Evolutionary conservation across 140 eudicot species (phyloP).

Genomic region (Ambrosia hybrid): DNA sequence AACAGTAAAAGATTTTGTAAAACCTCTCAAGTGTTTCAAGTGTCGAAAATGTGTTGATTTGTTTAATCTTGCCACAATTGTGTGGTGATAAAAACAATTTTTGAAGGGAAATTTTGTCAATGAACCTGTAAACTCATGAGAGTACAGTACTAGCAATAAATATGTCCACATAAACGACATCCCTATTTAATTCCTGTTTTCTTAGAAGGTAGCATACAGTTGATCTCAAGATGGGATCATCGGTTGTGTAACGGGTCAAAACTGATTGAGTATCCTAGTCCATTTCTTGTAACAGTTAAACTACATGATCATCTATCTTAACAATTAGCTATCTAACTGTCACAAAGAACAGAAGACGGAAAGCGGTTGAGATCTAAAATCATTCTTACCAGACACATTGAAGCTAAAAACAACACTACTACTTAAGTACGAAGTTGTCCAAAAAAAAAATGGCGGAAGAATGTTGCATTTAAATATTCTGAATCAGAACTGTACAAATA

Average conservation of each 20-base stretch:
- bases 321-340: too few species aligned
- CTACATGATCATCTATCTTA: too few species aligned
- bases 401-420: background rate
- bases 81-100: background rate
- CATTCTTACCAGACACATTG: background rate
- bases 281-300: too few species aligned
- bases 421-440: background rate
- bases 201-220: background rate
- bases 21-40: conserved; percentile 21
- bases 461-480: background rate
- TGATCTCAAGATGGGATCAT: too few species aligned
- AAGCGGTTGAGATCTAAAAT: background rate
- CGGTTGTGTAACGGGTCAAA: background rate
- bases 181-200: background rate
- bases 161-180: background rate
- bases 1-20: conserved; percentile 16
- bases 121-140: background rate
- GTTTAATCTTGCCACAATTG: conserved; percentile 14
- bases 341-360: conserved; percentile 2
- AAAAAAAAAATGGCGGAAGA: background rate
- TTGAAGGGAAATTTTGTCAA: background rate
- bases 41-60: background rate
- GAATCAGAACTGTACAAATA: conserved; percentile 21
- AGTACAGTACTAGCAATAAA: background rate
- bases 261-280: too few species aligned